phyloP scores from a whole-genome alignment of 1,284 basidiomycete species.

The Pseudozyma thailandica region DNA sequence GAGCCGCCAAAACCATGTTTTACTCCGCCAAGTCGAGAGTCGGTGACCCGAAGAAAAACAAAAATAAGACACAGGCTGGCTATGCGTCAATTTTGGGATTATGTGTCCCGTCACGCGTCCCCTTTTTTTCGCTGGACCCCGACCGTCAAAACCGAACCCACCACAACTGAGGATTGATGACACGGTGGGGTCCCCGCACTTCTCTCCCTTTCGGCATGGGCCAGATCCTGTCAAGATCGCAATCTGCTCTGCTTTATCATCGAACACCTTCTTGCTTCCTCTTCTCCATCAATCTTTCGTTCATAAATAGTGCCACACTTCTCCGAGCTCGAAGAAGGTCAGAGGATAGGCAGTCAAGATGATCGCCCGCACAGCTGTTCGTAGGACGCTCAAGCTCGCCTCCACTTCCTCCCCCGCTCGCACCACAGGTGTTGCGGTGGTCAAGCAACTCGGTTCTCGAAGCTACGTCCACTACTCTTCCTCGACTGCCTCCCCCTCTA shows the following conservation, averaged over 20 bases:
- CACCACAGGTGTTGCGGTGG: background rate
- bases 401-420: background rate
- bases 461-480: constrained; percentile 22
- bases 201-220: background rate
- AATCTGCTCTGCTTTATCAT: too few relatives aligned
- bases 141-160: constrained; percentile 35
- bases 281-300: background rate
- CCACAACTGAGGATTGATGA: constrained; percentile 1
- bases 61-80: constrained; percentile 2
- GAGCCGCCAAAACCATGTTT: too few relatives aligned
- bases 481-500: constrained; percentile 1
- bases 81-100: constrained; percentile 3
- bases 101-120: constrained; percentile 5
- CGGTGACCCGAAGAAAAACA: too few relatives aligned
- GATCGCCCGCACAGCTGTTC: constrained; percentile 25
- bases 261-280: background rate
- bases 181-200: constrained; percentile 25
- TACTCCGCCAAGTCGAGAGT: too few relatives aligned
- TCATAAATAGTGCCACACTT: too few relatives aligned
- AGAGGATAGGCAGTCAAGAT: constrained; percentile 7
- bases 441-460: constrained; percentile 7
- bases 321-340: too few relatives aligned
- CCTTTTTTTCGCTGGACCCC: background rate
- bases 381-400: constrained; percentile 14
- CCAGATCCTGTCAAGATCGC: too few relatives aligned